These are phyloP conservation scores for Avena sativa DNA, from an alignment of 176 grass and related monocot genomes.

Conservation along the genomic window DNA sequence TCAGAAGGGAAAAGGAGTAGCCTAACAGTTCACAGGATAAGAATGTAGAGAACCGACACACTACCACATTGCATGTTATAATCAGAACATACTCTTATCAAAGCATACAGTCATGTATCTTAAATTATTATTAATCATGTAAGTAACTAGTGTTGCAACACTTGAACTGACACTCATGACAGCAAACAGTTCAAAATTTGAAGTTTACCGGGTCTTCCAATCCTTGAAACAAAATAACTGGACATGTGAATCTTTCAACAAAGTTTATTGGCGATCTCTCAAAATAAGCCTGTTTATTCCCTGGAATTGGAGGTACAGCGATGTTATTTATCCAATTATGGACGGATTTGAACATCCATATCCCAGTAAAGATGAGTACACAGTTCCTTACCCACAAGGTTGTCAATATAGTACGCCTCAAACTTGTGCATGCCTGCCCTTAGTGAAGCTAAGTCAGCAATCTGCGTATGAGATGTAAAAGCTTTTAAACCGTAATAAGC, in stretches of 20 bases:
- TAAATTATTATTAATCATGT: neutral
- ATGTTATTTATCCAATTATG: constrained; percentile 20
- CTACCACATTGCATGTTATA: neutral
- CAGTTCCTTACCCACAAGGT: constrained; percentile 72
- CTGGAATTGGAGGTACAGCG: constrained; percentile 48
- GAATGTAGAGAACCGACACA: neutral
- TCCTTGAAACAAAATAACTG: constrained; percentile 94
- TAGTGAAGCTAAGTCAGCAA: constrained; percentile 74
- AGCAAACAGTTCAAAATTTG: neutral
- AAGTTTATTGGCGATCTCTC: constrained; percentile 90
- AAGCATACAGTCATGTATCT: neutral
- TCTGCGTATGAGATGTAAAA: constrained; percentile 44
- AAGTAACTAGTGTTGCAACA: neutral
- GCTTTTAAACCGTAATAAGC: constrained; percentile 5
- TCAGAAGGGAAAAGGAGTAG: constrained; percentile 1
- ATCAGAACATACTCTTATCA: neutral
- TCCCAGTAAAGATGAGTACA: constrained; percentile 2
- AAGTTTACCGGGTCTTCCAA: constrained; percentile 83
- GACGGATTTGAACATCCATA: constrained; percentile 8
- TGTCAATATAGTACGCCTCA: constrained; percentile 80
- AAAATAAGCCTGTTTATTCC: constrained; percentile 62
- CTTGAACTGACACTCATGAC: neutral
- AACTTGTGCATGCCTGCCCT: constrained; percentile 72
- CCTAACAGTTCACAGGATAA: neutral
- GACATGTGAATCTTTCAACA: constrained; percentile 83